phyloP scores from a whole-genome alignment of 1,284 basidiomycete species.

The Rhodotorula sp. region DNA sequence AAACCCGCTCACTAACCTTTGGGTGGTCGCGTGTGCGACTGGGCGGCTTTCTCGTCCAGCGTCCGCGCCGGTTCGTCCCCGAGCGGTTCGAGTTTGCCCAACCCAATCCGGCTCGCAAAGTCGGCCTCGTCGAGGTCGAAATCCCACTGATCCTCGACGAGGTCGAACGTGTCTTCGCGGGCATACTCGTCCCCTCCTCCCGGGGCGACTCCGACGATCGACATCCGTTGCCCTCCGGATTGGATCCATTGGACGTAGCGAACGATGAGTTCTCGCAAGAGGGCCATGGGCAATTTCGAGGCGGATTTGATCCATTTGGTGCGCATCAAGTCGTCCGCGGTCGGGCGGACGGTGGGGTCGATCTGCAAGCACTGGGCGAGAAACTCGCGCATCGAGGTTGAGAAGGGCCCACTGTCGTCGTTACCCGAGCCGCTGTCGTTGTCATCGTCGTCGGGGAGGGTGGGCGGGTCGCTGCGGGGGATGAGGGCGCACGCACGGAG shows the following conservation, averaged over 20 bases:
- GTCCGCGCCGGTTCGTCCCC: conserved; percentile 19
- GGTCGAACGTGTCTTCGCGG: conserved; percentile 38
- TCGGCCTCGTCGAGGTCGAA: conserved; percentile 36
- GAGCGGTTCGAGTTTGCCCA: conserved; percentile 6
- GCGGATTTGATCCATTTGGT: conserved; percentile 88
- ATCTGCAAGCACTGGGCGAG: conserved; percentile 81
- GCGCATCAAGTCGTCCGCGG: conserved; percentile 84
- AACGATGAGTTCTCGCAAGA: conserved; percentile 78
- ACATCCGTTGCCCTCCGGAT: conserved; percentile 73
- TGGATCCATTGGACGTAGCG: conserved; percentile 74
- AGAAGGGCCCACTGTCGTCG: conserved; percentile 66
- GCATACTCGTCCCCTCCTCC: conserved; percentile 8
- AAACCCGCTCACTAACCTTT: conserved; percentile 4
- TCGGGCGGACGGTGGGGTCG: conserved; percentile 72
- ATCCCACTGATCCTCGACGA: conserved; percentile 37
- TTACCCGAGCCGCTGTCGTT: neutral
- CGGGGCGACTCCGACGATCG: conserved; percentile 61
- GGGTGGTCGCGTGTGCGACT: conserved; percentile 28
- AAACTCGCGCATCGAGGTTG: conserved; percentile 84
- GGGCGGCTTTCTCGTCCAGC: conserved; percentile 22
- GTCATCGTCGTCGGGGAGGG: conserved; percentile 51
- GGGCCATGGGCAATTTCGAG: conserved; percentile 65
- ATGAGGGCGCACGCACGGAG: conserved; percentile 81
- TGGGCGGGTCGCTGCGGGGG: conserved; percentile 79
- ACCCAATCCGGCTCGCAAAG: conserved; percentile 19